phyloP scores from a whole-genome alignment of 2,329 filamentous ascomycete species.

The Cyphellophora attinorum region DNA sequence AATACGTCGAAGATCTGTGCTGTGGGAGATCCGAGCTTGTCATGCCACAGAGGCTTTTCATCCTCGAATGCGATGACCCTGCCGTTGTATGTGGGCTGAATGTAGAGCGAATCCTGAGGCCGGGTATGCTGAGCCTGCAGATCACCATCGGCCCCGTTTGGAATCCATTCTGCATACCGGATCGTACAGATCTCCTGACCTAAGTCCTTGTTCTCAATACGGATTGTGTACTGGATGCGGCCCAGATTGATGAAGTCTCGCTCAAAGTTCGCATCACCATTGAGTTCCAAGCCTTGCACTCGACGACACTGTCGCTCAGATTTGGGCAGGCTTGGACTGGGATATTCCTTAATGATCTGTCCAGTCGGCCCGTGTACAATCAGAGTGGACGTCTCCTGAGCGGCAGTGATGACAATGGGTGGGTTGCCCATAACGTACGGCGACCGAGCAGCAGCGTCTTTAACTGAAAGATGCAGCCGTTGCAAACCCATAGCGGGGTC shows the following conservation, averaged over 20 bases:
- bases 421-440: slow-evolving; percentile 64
- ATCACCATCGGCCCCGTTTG: slow-evolving; percentile 84
- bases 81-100: slow-evolving; percentile 79
- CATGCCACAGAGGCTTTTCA: slow-evolving; percentile 43
- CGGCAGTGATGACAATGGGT: slow-evolving; percentile 77
- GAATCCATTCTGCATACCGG: slow-evolving; percentile 87
- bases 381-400: slow-evolving; percentile 83
- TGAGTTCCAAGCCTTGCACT: slow-evolving; percentile 49
- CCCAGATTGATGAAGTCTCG: slow-evolving; percentile 74
- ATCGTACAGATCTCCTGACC: slow-evolving; percentile 76
- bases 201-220: slow-evolving; percentile 65
- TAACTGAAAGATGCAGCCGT: slow-evolving; percentile 44
- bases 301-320: slow-evolving; percentile 60
- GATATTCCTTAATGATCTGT: slow-evolving; percentile 47
- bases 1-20: slow-evolving; percentile 84
- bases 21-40: slow-evolving; percentile 66
- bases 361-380: slow-evolving; percentile 83
- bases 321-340: slow-evolving; percentile 9
- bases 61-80: slow-evolving; percentile 63
- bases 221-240: slow-evolving; percentile 80
- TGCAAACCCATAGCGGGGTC: slow-evolving; percentile 40
- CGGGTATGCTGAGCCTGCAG: slow-evolving; percentile 70
- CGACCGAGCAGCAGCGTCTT: slow-evolving; percentile 75
- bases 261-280: slow-evolving; percentile 66
- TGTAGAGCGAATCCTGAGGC: slow-evolving; percentile 68